Conservation (phyloP, 129 eudicot species). For the Erigeron canadensis region DNA sequence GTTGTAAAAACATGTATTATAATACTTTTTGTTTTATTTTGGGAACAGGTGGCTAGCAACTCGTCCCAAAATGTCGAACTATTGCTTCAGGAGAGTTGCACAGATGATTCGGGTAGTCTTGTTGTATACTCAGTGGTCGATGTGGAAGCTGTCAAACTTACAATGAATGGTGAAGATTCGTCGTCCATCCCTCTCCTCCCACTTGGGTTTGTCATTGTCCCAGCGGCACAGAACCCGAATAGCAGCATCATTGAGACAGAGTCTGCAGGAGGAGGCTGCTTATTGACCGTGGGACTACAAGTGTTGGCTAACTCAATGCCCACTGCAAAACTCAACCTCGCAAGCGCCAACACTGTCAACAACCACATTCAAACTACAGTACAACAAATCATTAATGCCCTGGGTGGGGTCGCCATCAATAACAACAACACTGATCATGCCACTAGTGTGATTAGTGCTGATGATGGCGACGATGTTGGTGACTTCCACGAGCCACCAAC, state of each 20-base stretch:
- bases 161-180: slow-evolving; percentile 88
- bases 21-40: no score
- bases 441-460: slow-evolving; percentile 11
- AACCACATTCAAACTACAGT: slow-evolving; percentile 65
- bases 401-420: slow-evolving; percentile 27
- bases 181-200: slow-evolving; percentile 94
- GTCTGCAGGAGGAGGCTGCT: slow-evolving; percentile 55
- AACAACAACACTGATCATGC: neutral
- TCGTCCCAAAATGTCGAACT: slow-evolving; percentile 84
- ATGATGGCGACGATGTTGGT: slow-evolving; percentile 19
- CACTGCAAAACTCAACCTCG: slow-evolving; percentile 75
- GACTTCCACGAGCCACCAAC: slow-evolving; percentile 36
- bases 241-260: slow-evolving; percentile 7
- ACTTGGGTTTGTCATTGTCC: slow-evolving; percentile 73
- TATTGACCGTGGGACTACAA: slow-evolving; percentile 86
- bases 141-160: slow-evolving; percentile 80
- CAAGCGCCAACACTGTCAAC: slow-evolving; percentile 77
- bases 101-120: slow-evolving; percentile 76
- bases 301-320: slow-evolving; percentile 81
- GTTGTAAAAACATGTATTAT: no score
- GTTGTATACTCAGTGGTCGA: slow-evolving; percentile 77
- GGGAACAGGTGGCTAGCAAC: slow-evolving; percentile 77
- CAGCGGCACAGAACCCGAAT: slow-evolving; percentile 35
- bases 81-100: slow-evolving; percentile 93
- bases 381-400: slow-evolving; percentile 69